Conservation (phyloP, 2,329 filamentous ascomycete species). For the Phyllosticta citribraziliensis region DNA sequence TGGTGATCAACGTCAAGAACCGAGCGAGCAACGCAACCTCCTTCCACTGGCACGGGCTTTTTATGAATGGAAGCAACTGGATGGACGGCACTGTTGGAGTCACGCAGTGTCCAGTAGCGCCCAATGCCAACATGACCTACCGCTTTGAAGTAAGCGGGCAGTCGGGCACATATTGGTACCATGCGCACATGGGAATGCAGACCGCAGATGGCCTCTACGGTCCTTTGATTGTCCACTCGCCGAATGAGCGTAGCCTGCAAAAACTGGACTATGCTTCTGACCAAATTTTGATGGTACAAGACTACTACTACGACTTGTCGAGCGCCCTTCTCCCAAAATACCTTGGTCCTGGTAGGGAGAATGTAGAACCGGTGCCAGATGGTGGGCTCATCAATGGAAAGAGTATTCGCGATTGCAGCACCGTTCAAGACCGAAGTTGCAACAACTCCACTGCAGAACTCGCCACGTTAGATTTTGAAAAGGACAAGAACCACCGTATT, state of each 20-base stretch:
- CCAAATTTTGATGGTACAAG: slow-evolving; percentile 53
- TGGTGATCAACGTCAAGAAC: slow-evolving; percentile 58
- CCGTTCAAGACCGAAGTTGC: slow-evolving; percentile 27
- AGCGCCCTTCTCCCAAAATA: slow-evolving; percentile 43
- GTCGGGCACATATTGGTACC: slow-evolving; percentile 70
- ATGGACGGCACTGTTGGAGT: slow-evolving; percentile 63
- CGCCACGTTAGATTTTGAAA: slow-evolving; percentile 26
- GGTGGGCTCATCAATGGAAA: slow-evolving; percentile 35
- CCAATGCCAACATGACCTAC: slow-evolving; percentile 56
- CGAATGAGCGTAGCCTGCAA: slow-evolving; percentile 35
- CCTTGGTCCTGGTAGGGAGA: slow-evolving; percentile 38
- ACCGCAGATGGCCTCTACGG: slow-evolving; percentile 62
- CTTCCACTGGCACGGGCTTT: slow-evolving; percentile 63
- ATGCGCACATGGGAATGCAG: slow-evolving; percentile 57
- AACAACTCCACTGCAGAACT: slow-evolving; percentile 21
- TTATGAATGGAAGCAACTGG: slow-evolving; percentile 56
- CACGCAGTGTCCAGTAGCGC: slow-evolving; percentile 56
- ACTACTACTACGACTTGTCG: slow-evolving; percentile 55
- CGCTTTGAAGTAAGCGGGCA: slow-evolving; percentile 47
- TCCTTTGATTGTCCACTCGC: slow-evolving; percentile 50
- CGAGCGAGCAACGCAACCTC: slow-evolving; percentile 49
- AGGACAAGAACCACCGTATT: slow-evolving; percentile 56
- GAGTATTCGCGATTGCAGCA: slow-evolving; percentile 27
- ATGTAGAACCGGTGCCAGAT: slow-evolving; percentile 47
- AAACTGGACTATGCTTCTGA: slow-evolving; percentile 40